Evolutionary conservation across 345 rosid genomes (phyloP).

Genomic region (Rhizophora mangle): DNA sequence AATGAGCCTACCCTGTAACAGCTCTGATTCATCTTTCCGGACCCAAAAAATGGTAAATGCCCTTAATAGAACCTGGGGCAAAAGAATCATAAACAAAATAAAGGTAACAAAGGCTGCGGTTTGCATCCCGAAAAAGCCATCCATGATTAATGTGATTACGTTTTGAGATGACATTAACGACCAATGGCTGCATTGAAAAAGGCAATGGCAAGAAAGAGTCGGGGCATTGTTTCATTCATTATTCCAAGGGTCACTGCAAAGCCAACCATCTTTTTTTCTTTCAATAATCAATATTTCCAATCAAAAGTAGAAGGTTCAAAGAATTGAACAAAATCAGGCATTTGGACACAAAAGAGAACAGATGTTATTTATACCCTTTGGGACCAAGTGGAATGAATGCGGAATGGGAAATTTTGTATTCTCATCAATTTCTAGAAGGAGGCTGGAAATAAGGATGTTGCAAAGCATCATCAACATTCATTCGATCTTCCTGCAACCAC

Average conservation of each 20-base stretch:
- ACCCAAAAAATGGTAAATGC: no score
- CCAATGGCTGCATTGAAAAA: not conserved
- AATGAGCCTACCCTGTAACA: no score
- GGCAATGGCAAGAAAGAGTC: not conserved
- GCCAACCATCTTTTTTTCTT: not conserved
- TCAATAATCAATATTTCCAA: not conserved
- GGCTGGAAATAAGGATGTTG: constrained; percentile 78
- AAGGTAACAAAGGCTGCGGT: no score
- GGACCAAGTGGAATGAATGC: not conserved
- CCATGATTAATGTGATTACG: not conserved
- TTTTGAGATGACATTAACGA: no score
- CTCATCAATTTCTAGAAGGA: constrained; percentile 26
- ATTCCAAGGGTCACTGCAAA: not conserved
- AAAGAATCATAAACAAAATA: no score
- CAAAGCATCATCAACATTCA: constrained; percentile 69
- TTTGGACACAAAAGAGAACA: not conserved
- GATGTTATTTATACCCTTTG: not conserved
- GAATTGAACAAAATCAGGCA: not conserved
- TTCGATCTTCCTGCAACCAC: constrained; percentile 58
- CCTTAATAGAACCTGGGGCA: no score
- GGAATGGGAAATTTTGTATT: not conserved
- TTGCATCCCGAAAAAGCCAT: not conserved
- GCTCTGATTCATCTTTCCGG: no score
- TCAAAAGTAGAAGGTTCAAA: not conserved
- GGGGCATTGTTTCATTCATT: not conserved